Percentiles rank a stretch among this genome's conserved stretches.
Conservation (phyloP, 257 asterid genomes). For the Gentiana macrophylla region DNA sequence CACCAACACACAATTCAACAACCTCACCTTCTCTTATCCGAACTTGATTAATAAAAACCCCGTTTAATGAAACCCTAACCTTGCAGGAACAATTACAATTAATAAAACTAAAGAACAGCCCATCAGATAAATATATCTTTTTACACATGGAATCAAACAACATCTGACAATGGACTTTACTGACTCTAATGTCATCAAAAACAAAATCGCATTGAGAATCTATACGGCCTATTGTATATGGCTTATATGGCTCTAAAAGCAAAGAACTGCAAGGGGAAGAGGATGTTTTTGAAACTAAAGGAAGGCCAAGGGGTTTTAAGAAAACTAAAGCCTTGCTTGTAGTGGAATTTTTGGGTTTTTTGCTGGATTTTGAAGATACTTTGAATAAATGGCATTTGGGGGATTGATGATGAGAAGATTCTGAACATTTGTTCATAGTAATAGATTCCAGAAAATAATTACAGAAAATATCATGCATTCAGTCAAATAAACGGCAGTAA, state of each 20-base stretch:
- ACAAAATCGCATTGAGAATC: conserved; percentile 38
- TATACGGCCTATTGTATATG: conserved; percentile 58
- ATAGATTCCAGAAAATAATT: not conserved
- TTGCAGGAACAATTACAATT: conserved; percentile 21
- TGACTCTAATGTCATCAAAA: conserved; percentile 43
- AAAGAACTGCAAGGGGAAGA: conserved; percentile 35
- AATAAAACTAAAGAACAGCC: conserved; percentile 27
- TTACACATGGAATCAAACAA: conserved; percentile 43
- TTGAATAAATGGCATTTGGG: conserved; percentile 24
- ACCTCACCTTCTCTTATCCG: conserved; percentile 31
- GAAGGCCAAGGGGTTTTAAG: conserved; percentile 37
- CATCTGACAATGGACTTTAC: conserved; percentile 59
- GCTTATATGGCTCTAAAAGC: conserved; percentile 41
- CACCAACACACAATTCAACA: conserved; percentile 53
- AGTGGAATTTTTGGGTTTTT: conserved; percentile 27
- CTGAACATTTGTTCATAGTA: conserved; percentile 38
- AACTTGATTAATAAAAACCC: conserved; percentile 56
- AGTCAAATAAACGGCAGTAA: too few relatives aligned
- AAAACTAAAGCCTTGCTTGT: conserved; percentile 31
- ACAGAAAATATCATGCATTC: too few relatives aligned
- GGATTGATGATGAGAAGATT: conserved; percentile 25
- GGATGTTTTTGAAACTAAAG: conserved; percentile 38
- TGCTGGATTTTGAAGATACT: conserved; percentile 18
- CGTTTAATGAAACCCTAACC: conserved; percentile 53
- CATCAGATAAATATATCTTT: conserved; percentile 52